Percentiles rank a stretch among this genome's conserved stretches.
These are phyloP conservation scores for Exophiala sp. DNA, from an alignment of 2,329 filamentous ascomycete species.

Conservation along the genomic window DNA sequence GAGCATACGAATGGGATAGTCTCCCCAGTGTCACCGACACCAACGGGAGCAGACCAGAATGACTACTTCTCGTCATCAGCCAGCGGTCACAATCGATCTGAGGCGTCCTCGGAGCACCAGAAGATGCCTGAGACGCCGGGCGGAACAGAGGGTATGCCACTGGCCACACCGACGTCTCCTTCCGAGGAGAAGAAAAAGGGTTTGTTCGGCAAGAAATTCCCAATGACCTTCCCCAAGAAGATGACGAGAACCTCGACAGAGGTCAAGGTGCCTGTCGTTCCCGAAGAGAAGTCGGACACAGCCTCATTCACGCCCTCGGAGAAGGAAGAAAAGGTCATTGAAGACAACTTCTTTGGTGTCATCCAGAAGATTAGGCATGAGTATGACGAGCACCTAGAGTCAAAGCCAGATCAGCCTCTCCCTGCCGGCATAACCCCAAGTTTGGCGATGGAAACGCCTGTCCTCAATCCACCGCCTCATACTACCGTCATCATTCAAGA, in stretches of 20 bases:
- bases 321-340: conserved; percentile 48
- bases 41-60: conserved; percentile 48
- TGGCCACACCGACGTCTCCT: conserved; percentile 50
- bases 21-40: conserved; percentile 51
- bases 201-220: conserved; percentile 80
- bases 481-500: conserved; percentile 64
- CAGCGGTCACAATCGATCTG: conserved; percentile 47
- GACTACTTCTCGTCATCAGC: conserved; percentile 67
- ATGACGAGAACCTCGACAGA: conserved; percentile 65
- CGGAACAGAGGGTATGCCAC: conserved; percentile 33
- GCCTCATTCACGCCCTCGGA: conserved; percentile 51
- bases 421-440: conserved; percentile 42
- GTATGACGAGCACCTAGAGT: conserved; percentile 43
- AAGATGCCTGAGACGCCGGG: conserved; percentile 48
- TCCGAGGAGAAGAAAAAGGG: conserved; percentile 63
- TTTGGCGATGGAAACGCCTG: conserved; percentile 43
- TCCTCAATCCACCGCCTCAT: conserved; percentile 42
- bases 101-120: conserved; percentile 47
- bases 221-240: conserved; percentile 73
- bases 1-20: conserved; percentile 40
- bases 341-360: conserved; percentile 45
- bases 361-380: conserved; percentile 45
- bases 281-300: conserved; percentile 69
- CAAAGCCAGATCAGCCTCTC: conserved; percentile 38
- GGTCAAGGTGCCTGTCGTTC: conserved; percentile 64